These are phyloP conservation scores for Acacia acuminata DNA, from an alignment of 306 rosid genomes.

Conservation along the genomic window DNA sequence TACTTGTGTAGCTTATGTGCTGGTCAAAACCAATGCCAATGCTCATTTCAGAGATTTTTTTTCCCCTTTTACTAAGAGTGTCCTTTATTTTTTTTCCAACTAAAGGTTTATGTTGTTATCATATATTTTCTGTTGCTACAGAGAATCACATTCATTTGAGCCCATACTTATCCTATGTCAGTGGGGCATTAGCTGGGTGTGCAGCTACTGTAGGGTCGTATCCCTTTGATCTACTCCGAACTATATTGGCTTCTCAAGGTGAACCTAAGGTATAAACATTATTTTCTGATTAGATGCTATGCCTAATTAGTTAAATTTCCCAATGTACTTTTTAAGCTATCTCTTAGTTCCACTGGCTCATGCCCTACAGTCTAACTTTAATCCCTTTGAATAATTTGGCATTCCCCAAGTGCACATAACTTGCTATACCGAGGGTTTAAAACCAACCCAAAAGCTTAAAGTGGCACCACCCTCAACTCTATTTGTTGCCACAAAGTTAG, in stretches of 20 bases:
- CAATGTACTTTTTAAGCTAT: background rate
- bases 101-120: slow-evolving; percentile 23
- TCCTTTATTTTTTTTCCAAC: background rate
- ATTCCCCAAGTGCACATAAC: background rate
- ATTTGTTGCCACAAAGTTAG: background rate
- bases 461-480: background rate
- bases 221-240: slow-evolving; percentile 93
- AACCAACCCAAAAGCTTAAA: background rate
- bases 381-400: background rate
- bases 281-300: slow-evolving; percentile 1
- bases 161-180: slow-evolving; percentile 83
- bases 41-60: background rate
- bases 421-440: background rate
- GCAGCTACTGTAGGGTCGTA: slow-evolving; percentile 95
- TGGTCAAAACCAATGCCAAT: background rate
- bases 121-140: slow-evolving; percentile 49
- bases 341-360: background rate
- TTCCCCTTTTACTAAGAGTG: background rate
- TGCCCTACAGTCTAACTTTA: background rate
- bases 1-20: background rate
- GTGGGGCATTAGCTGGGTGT: slow-evolving; percentile 93
- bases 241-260: slow-evolving; percentile 96
- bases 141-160: slow-evolving; percentile 79
- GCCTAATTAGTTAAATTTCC: background rate
- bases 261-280: slow-evolving; percentile 81